Evolutionary conservation across 345 rosid species (phyloP), one percentile per base, ranked within the genome.

Genomic region (Hypericum perforatum): DNA sequence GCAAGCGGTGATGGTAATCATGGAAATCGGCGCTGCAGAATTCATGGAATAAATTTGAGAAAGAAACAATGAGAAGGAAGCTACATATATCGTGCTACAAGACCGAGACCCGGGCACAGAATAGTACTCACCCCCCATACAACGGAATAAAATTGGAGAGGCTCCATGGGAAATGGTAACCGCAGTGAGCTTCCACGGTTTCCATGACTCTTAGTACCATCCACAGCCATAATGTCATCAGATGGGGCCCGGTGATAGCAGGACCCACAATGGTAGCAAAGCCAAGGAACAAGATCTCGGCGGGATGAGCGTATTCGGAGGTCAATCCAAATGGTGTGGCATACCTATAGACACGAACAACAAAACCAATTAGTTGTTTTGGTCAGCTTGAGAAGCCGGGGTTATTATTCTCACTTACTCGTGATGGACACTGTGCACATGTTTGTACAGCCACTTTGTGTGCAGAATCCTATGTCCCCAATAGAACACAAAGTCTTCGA

Each of bases 81-180:
- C 8, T n/a, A 45, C 39, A 11, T 6, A 15, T 11, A 12, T 36
- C 37, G 41, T 13, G 13, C 13, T 14, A 51, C 41, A 16, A 41
- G 49, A 22, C 4, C 4, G 32, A 37, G 49, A 58, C 14, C 14
- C 3, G 22, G 8, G 7, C 29, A 37, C 32, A 45, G 39, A 9
- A 45, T n/a, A 53, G 43, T 11, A 70, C 96, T 60, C 68, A 91
- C 98, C 98, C 98, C 55, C 94, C 98, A 51, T 92, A 92, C n/a
- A 92, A 59, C 63, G 95, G 97, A 43, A 92, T 46, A 67, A 92
- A 82, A 62, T 92, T 88, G 29, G 98, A 82, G 52, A 80, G 85
- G 68, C 98, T 88, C 97, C 98, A 92, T 8, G 95, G 97, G 65
- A 92, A 88, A 81, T 92, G 91, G 62, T 92, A 92, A 67, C 97